phyloP scores from a whole-genome alignment of 2,329 filamentous ascomycete species.

The Aquanectria penicillioides region DNA sequence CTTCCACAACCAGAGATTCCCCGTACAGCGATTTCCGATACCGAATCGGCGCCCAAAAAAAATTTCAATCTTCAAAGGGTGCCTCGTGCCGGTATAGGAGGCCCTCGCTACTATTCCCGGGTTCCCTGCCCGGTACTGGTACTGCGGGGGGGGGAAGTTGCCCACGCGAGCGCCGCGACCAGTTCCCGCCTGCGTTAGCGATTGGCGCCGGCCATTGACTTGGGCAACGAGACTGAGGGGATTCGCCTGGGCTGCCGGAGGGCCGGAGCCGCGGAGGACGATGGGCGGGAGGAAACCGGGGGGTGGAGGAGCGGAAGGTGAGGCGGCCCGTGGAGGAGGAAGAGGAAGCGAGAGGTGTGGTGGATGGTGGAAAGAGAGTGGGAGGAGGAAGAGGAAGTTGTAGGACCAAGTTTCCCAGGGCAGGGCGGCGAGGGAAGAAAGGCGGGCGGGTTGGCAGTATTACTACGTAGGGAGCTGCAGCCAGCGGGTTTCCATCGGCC shows the following conservation, averaged over 20 bases:
- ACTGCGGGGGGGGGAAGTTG: constrained; percentile 68
- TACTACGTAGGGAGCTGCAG: constrained; percentile 25
- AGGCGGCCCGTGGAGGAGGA: constrained; percentile 25
- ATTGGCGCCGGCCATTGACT: constrained; percentile 68
- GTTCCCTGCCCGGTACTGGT: constrained; percentile 50
- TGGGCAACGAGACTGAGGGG: constrained; percentile 33
- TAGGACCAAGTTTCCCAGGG: constrained; percentile 38
- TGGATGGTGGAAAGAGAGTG: constrained; percentile 19
- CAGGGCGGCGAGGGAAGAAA: constrained; percentile 29
- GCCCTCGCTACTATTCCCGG: constrained; percentile 27
- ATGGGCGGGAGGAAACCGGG: constrained; percentile 19
- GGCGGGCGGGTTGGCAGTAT: too few species aligned
- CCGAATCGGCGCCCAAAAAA: constrained; percentile 21
- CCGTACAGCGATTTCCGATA: constrained; percentile 16
- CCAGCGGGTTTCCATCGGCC: constrained; percentile 27
- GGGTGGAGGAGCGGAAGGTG: constrained; percentile 10
- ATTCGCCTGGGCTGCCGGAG: constrained; percentile 26
- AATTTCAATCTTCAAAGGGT: constrained; percentile 21
- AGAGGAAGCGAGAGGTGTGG: constrained; percentile 24
- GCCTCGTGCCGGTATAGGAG: constrained; percentile 36
- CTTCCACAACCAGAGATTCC: constrained; percentile 7
- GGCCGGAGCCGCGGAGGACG: constrained; percentile 18
- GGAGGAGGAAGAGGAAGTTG: constrained; percentile 20
- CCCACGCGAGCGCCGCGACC: constrained; percentile 69
- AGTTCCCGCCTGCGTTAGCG: constrained; percentile 59